Evolutionary conservation across 306 rosid genomes (phyloP), one percentile per base, ranked within the genome.

Genomic region (Carpinus viminea): DNA sequence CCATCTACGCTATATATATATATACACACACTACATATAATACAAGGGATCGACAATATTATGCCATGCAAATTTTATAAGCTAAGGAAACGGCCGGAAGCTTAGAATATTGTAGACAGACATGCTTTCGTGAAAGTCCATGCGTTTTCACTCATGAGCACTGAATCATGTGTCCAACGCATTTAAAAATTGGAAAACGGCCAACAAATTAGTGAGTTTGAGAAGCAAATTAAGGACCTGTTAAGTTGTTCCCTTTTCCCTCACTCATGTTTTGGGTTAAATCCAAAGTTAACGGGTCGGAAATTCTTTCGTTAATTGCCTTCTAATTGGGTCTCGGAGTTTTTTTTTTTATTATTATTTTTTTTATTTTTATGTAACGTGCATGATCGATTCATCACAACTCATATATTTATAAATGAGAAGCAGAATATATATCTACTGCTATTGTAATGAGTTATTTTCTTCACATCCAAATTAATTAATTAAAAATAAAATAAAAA

Each of bases 41-140:
- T 38, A 41, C 43, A 50, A 38, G 31, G 61, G 31, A 31, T 31
- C 34, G 34, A 73, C 5, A 17, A 5, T 34, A 31, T 52, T 34
- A 31, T 52, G 52, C 78, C 78, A 72, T 76, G 82, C 73, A 84
- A 76, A 13, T 56, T 70, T 84, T 54, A 28, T 82, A 77, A 46
- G 17, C 43, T 45, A 16, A 20, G 69, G 24, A 55, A 46, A 47
- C 70, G 26, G 61, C 76, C 72, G 36, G 65, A 68, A 71, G 72
- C 70, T 53, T 83, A 70, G 53, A 83, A 79, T 66, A 72, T 48
- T 65, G 69, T 53, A 62, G 78, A 70, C 79, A 75, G 75, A 79
- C 34, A 70, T 72, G 79, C 66, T 79, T 79, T 76, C 76, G 47
- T 80, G 79, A 66, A 76, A 54, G 21, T 54, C 21, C 8, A 54